Base-by-base conservation (phyloP, 257 asterid species). In the Phtheirospermum japonicum region DNA sequence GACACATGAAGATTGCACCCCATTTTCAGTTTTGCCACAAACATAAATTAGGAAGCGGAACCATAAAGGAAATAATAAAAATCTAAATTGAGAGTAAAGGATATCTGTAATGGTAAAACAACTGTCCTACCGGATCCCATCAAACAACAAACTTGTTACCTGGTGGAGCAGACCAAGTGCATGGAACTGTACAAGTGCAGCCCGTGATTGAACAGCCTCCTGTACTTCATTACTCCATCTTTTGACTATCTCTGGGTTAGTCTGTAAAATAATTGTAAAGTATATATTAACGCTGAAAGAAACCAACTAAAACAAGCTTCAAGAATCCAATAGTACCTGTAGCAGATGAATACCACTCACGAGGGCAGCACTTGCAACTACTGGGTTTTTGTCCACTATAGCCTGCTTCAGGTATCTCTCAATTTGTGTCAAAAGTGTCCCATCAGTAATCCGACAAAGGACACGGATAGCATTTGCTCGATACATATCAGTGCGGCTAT, bases 151-250 rank as follows among this genome's bases (percentile, higher is more conserved):
- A 45, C 56, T 10, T 33, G 61, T 73, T 79, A 83, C 97, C 96
- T 87, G 96, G 77, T 90, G 96, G 57, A 90, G 90, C 74, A 90
- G 77, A 59, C 83, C 95, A 73, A 90, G 95, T 10, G 95, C 97
- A 72, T 90, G 97, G 72, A 90, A 90, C 65, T 90, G 97, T 42
- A 90, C 97, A 69, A 90, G 91, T 39, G 97, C 96, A 79, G 95
- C 93, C 65, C 95, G 77, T 49, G 97, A 87, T 61, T 90, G 97
- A 61, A 90, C 90, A 53, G 97, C 97, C 79, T 90, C 97, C 71
- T 90, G 97, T 46, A 90, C 97, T 79, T 90, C 97, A 68, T 90
- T 90, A 78, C 96, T 90, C 97, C 97, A 90, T 75, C 97, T 87
- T 66, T 85, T 90, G 65, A 90, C 97, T 61, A 90, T 87, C 72